Base-by-base conservation (phyloP, 129 eudicot species). In the Centrapalus pauciflorus region DNA sequence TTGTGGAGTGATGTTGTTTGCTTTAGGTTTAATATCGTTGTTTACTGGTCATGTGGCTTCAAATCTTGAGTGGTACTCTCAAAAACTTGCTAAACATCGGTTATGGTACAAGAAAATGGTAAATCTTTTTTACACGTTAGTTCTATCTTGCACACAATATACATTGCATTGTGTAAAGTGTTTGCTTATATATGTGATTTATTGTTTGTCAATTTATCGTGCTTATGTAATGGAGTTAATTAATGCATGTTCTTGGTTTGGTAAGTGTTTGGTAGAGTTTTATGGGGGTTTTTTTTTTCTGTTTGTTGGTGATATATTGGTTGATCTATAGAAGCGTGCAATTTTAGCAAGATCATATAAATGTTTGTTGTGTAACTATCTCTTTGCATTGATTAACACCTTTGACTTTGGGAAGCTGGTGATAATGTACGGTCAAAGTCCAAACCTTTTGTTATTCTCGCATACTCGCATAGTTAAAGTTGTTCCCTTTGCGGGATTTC, bases 1-100 rank as follows among this genome's bases (percentile, higher is more conserved):
- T 16, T 91, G 97, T 73, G 96, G 94, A 30, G 76, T 76, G 46
- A 37, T 76, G 4, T 34, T 76, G 70, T 76, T 76, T 61, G 35
- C 67, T 26, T 61, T 76, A 16, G 80, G 80, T 38, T 5, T 68
- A 3, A 76, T 76, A 28, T 59, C 80, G 1, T 55, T 76, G 64
- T 76, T 76, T 60, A 76, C 70, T 0, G 80, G 80, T 20, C 80
- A 76, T 16, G 80, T 69, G 29, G 80, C 70, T 37, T 67, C 75
- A 10, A 69, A 76, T 76, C 80, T 76, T 23, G 80, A 76, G 58
- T 76, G 75, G 80, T 76, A 76, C 34, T 76, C 80, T 30, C 80
- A 68, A 8, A 68, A 61, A 10, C 64, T 76, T 1, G 75, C 49
- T 76, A 87, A 81, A 58, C 90, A 79, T 75, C 68, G 64, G 30